Evolutionary conservation across 257 asterid species (phyloP).

Genomic region (Eustoma russellianum): DNA sequence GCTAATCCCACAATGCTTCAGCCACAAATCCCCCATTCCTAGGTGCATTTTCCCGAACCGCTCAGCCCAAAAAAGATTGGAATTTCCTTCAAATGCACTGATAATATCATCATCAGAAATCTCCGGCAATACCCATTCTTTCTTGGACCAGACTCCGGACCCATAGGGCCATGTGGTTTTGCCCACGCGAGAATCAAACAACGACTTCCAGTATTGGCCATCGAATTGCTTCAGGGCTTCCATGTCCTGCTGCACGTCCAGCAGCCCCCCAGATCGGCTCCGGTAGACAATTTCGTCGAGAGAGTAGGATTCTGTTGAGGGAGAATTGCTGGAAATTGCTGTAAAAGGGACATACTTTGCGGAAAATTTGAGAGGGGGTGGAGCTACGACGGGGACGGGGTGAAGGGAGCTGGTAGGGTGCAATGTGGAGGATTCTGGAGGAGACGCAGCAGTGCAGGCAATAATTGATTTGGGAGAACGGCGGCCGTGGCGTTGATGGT

Average conservation of each 20-base stretch:
- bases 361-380: slow-evolving; percentile 46
- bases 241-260: slow-evolving; percentile 79
- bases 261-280: slow-evolving; percentile 76
- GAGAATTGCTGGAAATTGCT: slow-evolving; percentile 22
- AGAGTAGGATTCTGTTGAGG: slow-evolving; percentile 48
- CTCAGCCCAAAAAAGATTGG: slow-evolving; percentile 80
- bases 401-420: too few relatives aligned
- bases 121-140: slow-evolving; percentile 79
- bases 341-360: slow-evolving; percentile 77
- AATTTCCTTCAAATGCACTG: slow-evolving; percentile 70
- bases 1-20: slow-evolving; percentile 76
- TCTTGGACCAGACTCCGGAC: slow-evolving; percentile 86
- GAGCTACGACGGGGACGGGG: too few relatives aligned
- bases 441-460: too few relatives aligned
- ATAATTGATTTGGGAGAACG: too few relatives aligned
- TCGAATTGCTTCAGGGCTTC: slow-evolving; percentile 62
- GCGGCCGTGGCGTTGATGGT: too few relatives aligned
- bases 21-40: slow-evolving; percentile 79
- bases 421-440: too few relatives aligned
- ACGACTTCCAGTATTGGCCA: slow-evolving; percentile 67
- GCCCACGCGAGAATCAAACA: slow-evolving; percentile 76
- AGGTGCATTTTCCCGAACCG: slow-evolving; percentile 75
- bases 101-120: slow-evolving; percentile 61
- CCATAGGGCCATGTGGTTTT: slow-evolving; percentile 88
- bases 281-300: slow-evolving; percentile 80